Evolutionary conservation across 139 green algal genomes (phyloP), one percentile per base, ranked within the genome.

Genomic region (Volvox africanus): DNA sequence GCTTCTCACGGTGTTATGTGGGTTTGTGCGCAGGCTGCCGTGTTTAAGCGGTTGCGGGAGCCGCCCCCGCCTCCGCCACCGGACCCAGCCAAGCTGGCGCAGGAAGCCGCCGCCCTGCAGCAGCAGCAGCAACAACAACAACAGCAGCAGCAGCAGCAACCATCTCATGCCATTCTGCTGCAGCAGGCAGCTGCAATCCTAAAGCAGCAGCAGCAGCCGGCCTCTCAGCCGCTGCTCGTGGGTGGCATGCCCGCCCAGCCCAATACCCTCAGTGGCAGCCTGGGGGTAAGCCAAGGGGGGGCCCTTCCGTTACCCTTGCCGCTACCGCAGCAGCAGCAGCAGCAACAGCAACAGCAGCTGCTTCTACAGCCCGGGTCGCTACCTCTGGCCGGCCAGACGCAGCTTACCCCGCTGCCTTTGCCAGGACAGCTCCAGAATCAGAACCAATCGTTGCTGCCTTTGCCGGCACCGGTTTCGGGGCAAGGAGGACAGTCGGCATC

Each of bases 121-220:
- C 44, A 55, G 5, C 44, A 55, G 37, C 80, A 81, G 65, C 33
- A 80, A 11, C 65, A 88, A 32, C 65, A 92, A 28, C 80, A 84
- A 67, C 61, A 88, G 32, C 88, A 77, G 33, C 61, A 91, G 78
- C 82, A 77, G 12, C 77, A 87, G 32, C 88, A 77, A 55, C 62
- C 88, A 36, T 76, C 33, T 5, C 78, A 68, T 20, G 76, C 76
- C 17, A 36, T 21, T 12, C 26, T 82, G 33, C 21, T 62, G 33
- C 88, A 79, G 32, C 26, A 75, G 24, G 80, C 80, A 22, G 80
- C 50, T 14, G 50, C 24, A 22, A 55, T 84, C 55, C 76, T 61
- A 61, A 77, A 91, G 88, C 88, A 91, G 78, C 35, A 67, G 65
- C 78, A 84, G 78, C 78, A 68, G 78, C 78, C 24, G 65, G 24